These are phyloP conservation scores for Fusarium lateritium DNA, from an alignment of 2,329 filamentous ascomycete species.

Conservation along the genomic window DNA sequence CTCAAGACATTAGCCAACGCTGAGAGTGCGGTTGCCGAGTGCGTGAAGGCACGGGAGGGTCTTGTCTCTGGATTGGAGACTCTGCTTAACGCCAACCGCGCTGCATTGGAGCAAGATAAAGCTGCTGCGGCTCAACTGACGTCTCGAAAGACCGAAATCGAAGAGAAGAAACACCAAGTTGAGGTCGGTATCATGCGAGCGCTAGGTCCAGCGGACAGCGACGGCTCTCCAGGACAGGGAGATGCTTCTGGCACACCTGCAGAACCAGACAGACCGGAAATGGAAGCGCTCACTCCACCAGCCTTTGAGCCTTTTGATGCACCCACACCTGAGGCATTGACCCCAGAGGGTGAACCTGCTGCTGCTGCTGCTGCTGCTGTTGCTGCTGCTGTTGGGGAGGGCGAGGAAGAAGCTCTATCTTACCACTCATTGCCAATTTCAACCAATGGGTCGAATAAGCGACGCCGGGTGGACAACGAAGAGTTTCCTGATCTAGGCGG, in stretches of 20 bases:
- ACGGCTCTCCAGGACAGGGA: constrained; percentile 63
- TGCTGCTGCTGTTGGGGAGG: constrained; percentile 13
- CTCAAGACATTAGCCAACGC: constrained; percentile 90
- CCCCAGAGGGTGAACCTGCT: constrained; percentile 35
- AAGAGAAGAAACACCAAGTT: constrained; percentile 87
- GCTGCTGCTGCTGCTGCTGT: constrained; percentile 39
- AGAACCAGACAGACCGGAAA: constrained; percentile 81
- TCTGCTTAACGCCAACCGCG: constrained; percentile 80
- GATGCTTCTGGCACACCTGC: constrained; percentile 62
- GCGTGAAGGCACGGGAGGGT: constrained; percentile 85
- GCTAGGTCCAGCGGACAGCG: constrained; percentile 73
- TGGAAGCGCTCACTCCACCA: constrained; percentile 91
- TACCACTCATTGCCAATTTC: constrained; percentile 66
- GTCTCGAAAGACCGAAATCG: constrained; percentile 79
- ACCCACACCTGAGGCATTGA: constrained; percentile 36
- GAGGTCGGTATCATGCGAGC: constrained; percentile 93
- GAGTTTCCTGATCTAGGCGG: constrained; percentile 69
- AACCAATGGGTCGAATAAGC: constrained; percentile 69
- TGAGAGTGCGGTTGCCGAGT: constrained; percentile 89
- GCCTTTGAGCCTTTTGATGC: constrained; percentile 45
- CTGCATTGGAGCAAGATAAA: constrained; percentile 79
- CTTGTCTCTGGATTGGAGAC: constrained; percentile 87
- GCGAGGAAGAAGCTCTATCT: constrained; percentile 61
- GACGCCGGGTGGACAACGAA: constrained; percentile 65
- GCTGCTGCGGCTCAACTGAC: constrained; percentile 73